Evolutionary conservation across 2,329 filamentous ascomycete genomes (phyloP).

Genomic region (Colletotrichum noveboracense): DNA sequence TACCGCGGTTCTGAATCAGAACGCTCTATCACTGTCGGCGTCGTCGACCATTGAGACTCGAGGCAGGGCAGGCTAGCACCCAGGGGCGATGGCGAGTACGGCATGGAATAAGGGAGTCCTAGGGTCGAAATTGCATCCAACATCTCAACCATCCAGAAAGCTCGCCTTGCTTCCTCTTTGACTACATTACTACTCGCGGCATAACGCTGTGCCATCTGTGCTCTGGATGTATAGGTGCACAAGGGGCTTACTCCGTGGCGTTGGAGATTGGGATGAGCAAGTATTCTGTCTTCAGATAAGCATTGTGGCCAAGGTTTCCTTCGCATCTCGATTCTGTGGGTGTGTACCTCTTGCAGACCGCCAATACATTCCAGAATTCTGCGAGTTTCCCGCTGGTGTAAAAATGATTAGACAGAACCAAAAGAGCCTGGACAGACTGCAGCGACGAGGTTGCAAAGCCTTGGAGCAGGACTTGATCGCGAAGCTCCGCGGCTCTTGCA

Average conservation of each 20-base stretch:
- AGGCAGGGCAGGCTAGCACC: background rate
- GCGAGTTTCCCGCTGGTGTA: accelerated
- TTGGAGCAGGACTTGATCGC: accelerated
- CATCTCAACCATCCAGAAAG: background rate
- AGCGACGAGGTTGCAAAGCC: background rate
- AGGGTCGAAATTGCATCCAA: background rate
- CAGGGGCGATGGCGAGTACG: background rate
- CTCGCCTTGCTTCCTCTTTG: background rate
- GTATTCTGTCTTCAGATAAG: too few species aligned
- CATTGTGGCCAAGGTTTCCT: too few species aligned
- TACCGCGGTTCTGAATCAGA: background rate
- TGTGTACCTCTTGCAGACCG: accelerated
- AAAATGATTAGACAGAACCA: background rate
- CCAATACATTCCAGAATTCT: background rate
- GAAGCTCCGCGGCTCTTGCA: background rate
- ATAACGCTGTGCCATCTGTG: accelerated
- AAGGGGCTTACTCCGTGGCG: background rate
- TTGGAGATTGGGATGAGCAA: background rate
- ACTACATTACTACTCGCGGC: accelerated
- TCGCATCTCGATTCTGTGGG: too few species aligned
- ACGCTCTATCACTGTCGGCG: background rate
- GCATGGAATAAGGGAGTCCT: background rate
- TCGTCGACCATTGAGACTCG: background rate
- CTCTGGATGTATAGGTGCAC: background rate
- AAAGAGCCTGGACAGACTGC: accelerated